A percentile compares a stretch with the other conserved stretches of the same genome.
Evolutionary conservation across 306 rosid species (phyloP).

Genomic region (Fragaria iinumae): DNA sequence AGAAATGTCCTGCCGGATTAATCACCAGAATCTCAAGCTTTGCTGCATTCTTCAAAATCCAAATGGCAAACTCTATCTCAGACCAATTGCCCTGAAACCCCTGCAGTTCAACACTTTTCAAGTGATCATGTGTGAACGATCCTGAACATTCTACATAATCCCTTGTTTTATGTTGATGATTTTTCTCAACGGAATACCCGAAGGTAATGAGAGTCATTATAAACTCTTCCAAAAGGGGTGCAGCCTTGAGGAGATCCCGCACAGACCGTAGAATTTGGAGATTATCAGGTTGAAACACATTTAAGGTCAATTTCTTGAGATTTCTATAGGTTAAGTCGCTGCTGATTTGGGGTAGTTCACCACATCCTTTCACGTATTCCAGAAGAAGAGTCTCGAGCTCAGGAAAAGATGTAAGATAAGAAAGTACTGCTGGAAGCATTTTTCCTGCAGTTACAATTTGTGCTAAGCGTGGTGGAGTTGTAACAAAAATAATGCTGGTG

Average conservation of each 20-base stretch:
- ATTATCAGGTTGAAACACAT: neutral
- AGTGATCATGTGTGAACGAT: too few species aligned
- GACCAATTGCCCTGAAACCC: neutral
- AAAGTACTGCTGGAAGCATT: too few species aligned
- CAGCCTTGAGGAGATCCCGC: too few species aligned
- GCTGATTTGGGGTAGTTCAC: neutral
- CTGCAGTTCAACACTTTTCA: neutral
- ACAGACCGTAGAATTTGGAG: neutral
- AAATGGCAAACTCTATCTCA: neutral
- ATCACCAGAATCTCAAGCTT: neutral
- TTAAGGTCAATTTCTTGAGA: neutral
- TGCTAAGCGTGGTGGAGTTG: neutral
- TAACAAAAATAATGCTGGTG: neutral
- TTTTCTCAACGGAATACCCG: too few species aligned
- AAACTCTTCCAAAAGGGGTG: too few species aligned
- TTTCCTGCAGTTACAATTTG: too few species aligned
- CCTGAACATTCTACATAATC: too few species aligned
- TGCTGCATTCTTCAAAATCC: neutral
- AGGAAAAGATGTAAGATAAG: neutral
- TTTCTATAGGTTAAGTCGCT: neutral
- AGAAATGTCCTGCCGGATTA: neutral
- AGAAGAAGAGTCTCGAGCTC: neutral
- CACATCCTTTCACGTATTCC: too few species aligned
- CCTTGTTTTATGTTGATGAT: too few species aligned
- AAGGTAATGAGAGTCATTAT: too few species aligned